Evolutionary conservation across 1,139 yeast species (phyloP), one percentile per base, ranked within the genome.

Genomic region (Candida labiduridarum): DNA sequence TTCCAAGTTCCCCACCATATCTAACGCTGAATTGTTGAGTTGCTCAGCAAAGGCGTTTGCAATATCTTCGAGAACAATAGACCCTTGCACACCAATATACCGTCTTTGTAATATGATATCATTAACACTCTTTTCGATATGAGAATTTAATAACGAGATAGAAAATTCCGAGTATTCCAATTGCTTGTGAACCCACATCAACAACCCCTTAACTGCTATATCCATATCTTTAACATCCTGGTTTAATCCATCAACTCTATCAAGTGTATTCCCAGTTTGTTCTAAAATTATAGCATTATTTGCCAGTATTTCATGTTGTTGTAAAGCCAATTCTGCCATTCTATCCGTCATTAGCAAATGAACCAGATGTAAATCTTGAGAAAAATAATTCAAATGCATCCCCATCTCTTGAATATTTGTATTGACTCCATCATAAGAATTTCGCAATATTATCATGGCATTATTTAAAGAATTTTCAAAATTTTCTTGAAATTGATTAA

Each of bases 391-490:
- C 19, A 56, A 33, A 48, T 54, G 57, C 1, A 29, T 44, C 16
- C 44, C 44, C 39, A 56, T 45, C 14, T 49, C 52, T 4, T 44
- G 31, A 14, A 56, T 30, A 33, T 56, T 51, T 12, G 59, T 52
- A 35, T 51, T 44, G 6, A 48, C 44, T 8, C 56, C 59, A 22
- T 52, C 31, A 18, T 53, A 56, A 2, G 50, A 43, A 12, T 55
- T 9, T 9, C 35, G 27, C 2, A 56, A 31, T 6, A 56, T 45
- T 1, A 46, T 44, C 36, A 54, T 33, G 2, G 59, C 50, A 39
- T 48, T 54, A 11, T 41, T 39, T 34, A 62, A 49, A 6, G 63
- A 49, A 11, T 42, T 35, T 41, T 60, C 55, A 18, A 67, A 47
- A 27, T 55, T 52, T 9, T 47, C 49, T 27, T 57, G 48, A 9